Percentiles rank a stretch among this genome's conserved stretches.
Evolutionary conservation across 768 basidiomycete species (phyloP).

Genomic region (Mrakia gelida): DNA sequence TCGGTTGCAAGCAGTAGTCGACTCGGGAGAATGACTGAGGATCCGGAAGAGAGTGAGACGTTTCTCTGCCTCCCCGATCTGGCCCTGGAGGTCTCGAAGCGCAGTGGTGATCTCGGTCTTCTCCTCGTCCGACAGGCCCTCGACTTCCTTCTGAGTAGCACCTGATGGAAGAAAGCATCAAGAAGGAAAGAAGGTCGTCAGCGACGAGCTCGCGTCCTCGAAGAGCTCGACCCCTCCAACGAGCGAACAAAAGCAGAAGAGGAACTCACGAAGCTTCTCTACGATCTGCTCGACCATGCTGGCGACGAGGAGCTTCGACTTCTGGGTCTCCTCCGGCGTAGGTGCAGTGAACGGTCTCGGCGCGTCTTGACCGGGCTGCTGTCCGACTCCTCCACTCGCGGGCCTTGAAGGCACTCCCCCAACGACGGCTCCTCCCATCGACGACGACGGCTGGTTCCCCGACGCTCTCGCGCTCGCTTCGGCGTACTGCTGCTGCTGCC

Average conservation of each 20-base stretch:
- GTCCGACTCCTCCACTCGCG: slow-evolving; percentile 1
- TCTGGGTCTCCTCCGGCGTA: background rate
- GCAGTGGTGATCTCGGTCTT: slow-evolving; percentile 10
- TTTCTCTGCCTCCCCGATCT: slow-evolving; percentile 27
- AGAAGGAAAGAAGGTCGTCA: background rate
- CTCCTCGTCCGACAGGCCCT: slow-evolving; percentile 27
- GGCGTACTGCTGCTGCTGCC: slow-evolving; percentile 28
- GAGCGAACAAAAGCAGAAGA: background rate
- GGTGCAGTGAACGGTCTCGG: background rate
- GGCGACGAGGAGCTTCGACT: background rate
- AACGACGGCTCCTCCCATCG: background rate
- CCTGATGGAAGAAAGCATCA: background rate
- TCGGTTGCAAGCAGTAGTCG: background rate
- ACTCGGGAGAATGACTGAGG: background rate
- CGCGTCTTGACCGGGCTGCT: background rate
- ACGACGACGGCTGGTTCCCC: background rate
- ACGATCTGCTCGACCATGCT: background rate
- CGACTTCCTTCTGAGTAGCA: slow-evolving; percentile 18
- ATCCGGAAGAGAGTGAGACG: slow-evolving; percentile 24
- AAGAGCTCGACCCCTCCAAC: background rate
- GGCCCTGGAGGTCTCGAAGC: slow-evolving; percentile 10
- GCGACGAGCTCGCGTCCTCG: background rate
- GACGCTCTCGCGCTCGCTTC: background rate
- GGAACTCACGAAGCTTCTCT: background rate
- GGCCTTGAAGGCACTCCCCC: background rate